Evolutionary conservation across 305 asterid genomes (phyloP), one percentile per base, ranked within the genome.

Genomic region (Rubia balearica): DNA sequence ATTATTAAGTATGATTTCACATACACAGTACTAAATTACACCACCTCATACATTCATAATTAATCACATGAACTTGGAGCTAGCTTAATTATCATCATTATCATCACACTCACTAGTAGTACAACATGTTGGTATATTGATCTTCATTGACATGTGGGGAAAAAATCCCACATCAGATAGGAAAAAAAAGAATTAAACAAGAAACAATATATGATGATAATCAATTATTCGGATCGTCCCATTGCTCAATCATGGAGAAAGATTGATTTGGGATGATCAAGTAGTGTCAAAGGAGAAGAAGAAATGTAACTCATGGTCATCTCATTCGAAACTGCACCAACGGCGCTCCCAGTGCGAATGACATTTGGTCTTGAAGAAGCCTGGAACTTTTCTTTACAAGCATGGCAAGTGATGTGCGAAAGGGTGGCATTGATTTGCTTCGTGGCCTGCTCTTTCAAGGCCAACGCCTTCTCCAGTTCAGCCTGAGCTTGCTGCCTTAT

Each of bases 401-500:
- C 55, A 38, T 72, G 79, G 63, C 84, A 83, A 45, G 82, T 79
- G 66, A 83, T 79, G 59, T 83, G 78, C 10, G 72, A 67, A 43
- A 83, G 68, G 10, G 78, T 79, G 3, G 84, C 74, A 64, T 64
- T 79, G 12, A 81, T 81, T 70, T 81, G 81, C 69, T 61, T 81
- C 0, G 76, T 78, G 11, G 85, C 82, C n/a, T 77, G 78, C 13
- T 81, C 78, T 75, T 78, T 81, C 42, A 79, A 67, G 3, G 73
- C 75, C 17, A 70, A 65, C 19, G 87, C 84, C 56, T 70, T 81
- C 24, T 73, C 76, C 55, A 83, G 42, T 30, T 83, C 85, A 3
- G 24, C 76, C 49, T 68, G 78, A 8, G 85, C 82, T 69, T 83
- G 84, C 67, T 81, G 83, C 61, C 87, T 72, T 4, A 83, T 83